Conservation (phyloP, 2,329 filamentous ascomycete genomes). For the Colletotrichum cuscutae region DNA sequence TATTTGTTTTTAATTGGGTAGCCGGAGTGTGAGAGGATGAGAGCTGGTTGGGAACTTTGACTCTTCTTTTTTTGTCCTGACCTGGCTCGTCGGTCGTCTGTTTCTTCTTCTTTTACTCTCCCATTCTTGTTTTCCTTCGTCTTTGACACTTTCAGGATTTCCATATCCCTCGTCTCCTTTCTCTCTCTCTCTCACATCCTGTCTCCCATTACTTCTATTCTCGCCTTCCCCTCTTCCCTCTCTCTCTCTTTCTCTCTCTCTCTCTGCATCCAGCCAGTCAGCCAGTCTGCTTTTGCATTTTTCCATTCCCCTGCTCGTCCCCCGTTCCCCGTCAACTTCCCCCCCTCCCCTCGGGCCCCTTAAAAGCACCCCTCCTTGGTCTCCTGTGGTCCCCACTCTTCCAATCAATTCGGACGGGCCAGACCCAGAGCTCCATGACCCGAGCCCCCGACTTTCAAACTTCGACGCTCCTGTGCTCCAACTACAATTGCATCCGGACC, state of each 20-base stretch:
- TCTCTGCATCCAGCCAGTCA: background rate
- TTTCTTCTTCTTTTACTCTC: slow-evolving; percentile 5
- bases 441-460: slow-evolving; percentile 30
- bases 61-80: background rate
- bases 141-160: background rate
- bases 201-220: background rate
- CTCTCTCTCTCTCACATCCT: background rate
- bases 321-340: slow-evolving; percentile 25
- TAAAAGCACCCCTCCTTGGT: slow-evolving; percentile 9
- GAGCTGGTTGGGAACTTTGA: background rate
- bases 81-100: background rate
- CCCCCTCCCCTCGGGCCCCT: background rate
- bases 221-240: background rate
- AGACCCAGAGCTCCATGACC: slow-evolving; percentile 31
- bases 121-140: background rate
- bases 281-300: slow-evolving; percentile 23
- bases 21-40: background rate
- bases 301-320: slow-evolving; percentile 18
- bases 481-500: slow-evolving; percentile 34
- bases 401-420: slow-evolving; percentile 34
- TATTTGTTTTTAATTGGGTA: slow-evolving; percentile 3
- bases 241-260: background rate
- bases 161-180: background rate
- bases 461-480: slow-evolving; percentile 29
- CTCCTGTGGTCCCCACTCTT: slow-evolving; percentile 27